phyloP scores from a whole-genome alignment of 116 monocot species.

The Phalaenopsis hybrid region DNA sequence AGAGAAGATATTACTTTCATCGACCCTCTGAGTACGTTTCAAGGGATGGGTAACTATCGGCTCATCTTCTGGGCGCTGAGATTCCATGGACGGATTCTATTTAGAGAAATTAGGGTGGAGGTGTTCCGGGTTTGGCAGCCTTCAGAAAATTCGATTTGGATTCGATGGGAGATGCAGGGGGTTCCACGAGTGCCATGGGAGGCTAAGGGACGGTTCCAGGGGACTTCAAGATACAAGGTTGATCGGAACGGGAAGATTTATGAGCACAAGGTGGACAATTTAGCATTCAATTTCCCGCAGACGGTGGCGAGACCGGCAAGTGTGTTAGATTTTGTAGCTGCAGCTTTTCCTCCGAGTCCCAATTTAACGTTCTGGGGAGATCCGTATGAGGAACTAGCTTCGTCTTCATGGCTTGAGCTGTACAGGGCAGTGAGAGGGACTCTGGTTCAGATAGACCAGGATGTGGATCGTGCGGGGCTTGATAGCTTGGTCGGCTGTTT shows the following conservation, averaged over 20 bases:
- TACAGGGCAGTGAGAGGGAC: conserved; percentile 61
- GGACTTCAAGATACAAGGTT: conserved; percentile 78
- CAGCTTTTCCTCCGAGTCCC: conserved; percentile 50
- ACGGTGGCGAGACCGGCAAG: conserved; percentile 15
- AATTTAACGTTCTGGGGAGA: conserved; percentile 45
- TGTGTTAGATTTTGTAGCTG: conserved; percentile 54
- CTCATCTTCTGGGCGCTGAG: conserved; percentile 84
- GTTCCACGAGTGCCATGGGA: conserved; percentile 93
- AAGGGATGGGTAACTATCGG: conserved; percentile 75
- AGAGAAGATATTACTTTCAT: conserved; percentile 81
- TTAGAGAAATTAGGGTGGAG: conserved; percentile 66
- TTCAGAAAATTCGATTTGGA: conserved; percentile 61
- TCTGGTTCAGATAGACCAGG: conserved; percentile 22
- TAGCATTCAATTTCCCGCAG: conserved; percentile 69
- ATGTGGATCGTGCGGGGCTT: conserved; percentile 5
- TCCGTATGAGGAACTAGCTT: conserved; percentile 3
- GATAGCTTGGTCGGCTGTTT: conserved; percentile 39
- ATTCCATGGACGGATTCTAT: conserved; percentile 77
- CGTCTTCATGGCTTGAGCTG: conserved; percentile 61
- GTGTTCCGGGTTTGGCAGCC: conserved; percentile 84
- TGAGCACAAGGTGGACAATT: conserved; percentile 85
- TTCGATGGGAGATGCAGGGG: conserved; percentile 74
- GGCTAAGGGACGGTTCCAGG: conserved; percentile 62
- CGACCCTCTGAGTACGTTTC: conserved; percentile 74
- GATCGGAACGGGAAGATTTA: conserved; percentile 88